Evolutionary conservation across 2,329 filamentous ascomycete genomes (phyloP).

Genomic region (Colletotrichum sp.): DNA sequence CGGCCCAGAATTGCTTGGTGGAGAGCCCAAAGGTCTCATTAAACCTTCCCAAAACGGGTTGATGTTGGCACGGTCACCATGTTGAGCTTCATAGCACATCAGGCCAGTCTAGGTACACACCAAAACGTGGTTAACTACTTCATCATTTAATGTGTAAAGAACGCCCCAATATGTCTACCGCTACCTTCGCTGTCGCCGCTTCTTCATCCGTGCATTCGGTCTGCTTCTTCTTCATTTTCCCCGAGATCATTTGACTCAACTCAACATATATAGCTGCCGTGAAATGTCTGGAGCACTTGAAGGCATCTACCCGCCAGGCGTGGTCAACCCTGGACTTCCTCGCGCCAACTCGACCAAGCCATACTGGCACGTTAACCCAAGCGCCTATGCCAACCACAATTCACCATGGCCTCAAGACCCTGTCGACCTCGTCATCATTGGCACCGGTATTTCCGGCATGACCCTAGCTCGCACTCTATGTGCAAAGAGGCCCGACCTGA

Average conservation of each 20-base stretch:
- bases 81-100: background rate
- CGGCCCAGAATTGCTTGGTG: background rate
- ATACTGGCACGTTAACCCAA: constrained; percentile 23
- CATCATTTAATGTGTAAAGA: background rate
- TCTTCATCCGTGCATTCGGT: background rate
- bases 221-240: background rate
- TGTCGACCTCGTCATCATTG: constrained; percentile 26
- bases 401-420: constrained; percentile 18
- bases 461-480: constrained; percentile 19
- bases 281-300: constrained; percentile 24
- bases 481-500: background rate
- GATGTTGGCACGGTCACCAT: background rate
- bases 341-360: constrained; percentile 21
- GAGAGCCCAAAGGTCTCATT: background rate
- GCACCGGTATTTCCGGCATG: constrained; percentile 24
- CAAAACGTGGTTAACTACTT: background rate
- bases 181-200: background rate
- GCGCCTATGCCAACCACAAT: background rate
- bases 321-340: constrained; percentile 24
- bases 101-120: background rate
- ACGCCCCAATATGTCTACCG: background rate
- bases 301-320: constrained; percentile 25
- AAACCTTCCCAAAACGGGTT: background rate
- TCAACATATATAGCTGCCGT: background rate
- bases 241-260: background rate